A percentile compares a stretch with the other conserved stretches of the same genome.
Evolutionary conservation across 1,139 yeast species (phyloP).

Genomic region (Starmera stellimalicola): DNA sequence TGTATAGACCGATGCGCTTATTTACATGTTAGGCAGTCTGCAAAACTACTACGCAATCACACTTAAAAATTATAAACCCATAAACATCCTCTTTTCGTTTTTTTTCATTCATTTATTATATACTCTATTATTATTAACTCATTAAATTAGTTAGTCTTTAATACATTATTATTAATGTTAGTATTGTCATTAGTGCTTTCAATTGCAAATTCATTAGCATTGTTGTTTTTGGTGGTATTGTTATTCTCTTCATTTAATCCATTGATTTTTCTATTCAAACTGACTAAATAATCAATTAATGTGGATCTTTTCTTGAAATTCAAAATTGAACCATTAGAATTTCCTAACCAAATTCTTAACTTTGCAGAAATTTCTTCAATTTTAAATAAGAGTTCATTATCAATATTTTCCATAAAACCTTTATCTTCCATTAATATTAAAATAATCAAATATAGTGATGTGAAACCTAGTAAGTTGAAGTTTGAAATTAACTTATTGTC

Average conservation of each 20-base stretch:
- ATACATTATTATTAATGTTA: too few relatives aligned
- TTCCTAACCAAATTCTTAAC: slow-evolving; percentile 26
- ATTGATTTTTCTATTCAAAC: slow-evolving; percentile 18
- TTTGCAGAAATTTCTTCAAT: slow-evolving; percentile 21
- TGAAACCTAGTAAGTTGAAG: slow-evolving; percentile 20
- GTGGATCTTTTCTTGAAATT: slow-evolving; percentile 21
- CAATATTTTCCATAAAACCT: slow-evolving; percentile 7
- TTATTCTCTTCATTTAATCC: slow-evolving; percentile 11
- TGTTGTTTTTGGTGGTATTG: too few relatives aligned
- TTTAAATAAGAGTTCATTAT: slow-evolving; percentile 11
- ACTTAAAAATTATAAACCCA: too few relatives aligned
- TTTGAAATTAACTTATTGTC: slow-evolving; percentile 12
- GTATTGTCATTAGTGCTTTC: too few relatives aligned
- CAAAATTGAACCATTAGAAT: slow-evolving; percentile 18
- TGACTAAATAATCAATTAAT: slow-evolving; percentile 24
- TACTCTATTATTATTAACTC: too few relatives aligned
- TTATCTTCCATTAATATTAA: slow-evolving; percentile 13
- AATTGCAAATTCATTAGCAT: too few relatives aligned
- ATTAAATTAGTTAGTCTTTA: too few relatives aligned
- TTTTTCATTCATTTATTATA: too few relatives aligned
- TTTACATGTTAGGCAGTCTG: too few relatives aligned
- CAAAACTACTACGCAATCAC: too few relatives aligned
- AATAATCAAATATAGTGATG: slow-evolving; percentile 19
- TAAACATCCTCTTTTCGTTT: too few relatives aligned
- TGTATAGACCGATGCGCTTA: too few relatives aligned